Evolutionary conservation across 345 rosid species (phyloP).

Genomic region (Eucalyptus regnans): DNA sequence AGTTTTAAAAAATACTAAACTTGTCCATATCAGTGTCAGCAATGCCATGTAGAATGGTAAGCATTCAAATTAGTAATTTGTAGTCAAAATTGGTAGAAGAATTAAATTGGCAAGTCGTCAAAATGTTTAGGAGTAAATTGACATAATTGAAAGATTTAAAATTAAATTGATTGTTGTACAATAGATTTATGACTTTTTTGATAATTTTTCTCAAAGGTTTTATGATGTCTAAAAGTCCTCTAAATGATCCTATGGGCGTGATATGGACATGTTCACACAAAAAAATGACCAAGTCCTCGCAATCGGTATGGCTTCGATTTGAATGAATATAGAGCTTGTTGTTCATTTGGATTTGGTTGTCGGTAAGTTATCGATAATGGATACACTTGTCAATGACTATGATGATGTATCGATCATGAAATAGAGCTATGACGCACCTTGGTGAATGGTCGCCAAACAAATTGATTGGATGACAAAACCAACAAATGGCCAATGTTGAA

Average conservation of each 20-base stretch:
- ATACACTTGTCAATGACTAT: neutral
- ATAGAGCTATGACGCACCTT: neutral
- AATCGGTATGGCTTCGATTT: neutral
- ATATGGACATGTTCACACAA: neutral
- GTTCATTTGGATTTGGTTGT: neutral
- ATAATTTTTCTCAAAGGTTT: neutral
- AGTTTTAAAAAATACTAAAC: neutral
- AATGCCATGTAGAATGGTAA: fast-evolving
- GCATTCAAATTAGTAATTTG: too few species aligned
- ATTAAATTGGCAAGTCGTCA: neutral
- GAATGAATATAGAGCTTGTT: neutral
- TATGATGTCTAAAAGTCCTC: neutral
- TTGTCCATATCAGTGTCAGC: neutral
- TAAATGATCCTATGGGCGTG: neutral
- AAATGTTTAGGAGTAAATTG: too few species aligned
- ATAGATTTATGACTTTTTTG: neutral
- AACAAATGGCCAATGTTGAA: neutral
- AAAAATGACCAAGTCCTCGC: neutral
- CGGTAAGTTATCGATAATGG: neutral
- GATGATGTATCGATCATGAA: neutral
- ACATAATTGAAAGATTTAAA: fast-evolving
- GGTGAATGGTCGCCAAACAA: neutral
- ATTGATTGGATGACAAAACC: neutral
- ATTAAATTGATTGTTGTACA: too few species aligned
- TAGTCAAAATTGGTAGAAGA: neutral